phyloP scores from a whole-genome alignment of 177 flowering plant species.

The Vitis hybrid region DNA sequence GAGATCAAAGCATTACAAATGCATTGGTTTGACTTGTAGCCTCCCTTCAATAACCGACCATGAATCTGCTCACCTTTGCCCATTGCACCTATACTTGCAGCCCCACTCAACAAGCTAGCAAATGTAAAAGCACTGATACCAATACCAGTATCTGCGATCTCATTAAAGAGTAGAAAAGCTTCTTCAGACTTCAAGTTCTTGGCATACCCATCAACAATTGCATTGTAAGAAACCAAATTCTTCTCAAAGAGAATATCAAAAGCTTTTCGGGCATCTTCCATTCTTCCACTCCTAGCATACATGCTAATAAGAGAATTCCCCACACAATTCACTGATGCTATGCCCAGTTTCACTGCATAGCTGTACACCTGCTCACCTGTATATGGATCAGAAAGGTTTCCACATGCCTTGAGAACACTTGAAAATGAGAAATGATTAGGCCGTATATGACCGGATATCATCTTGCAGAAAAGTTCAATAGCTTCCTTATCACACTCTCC shows the following conservation, averaged over 20 bases:
- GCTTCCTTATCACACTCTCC: constrained; percentile 63
- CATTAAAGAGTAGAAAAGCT: no score
- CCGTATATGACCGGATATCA: constrained; percentile 45
- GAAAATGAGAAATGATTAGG: constrained; percentile 87
- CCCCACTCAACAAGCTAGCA: no score
- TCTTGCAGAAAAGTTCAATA: constrained; percentile 51
- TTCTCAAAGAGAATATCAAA: constrained; percentile 74
- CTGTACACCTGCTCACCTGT: constrained; percentile 62
- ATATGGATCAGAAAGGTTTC: constrained; percentile 47
- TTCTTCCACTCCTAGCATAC: constrained; percentile 57
- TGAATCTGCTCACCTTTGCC: no score
- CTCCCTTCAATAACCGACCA: no score
- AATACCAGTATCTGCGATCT: no score
- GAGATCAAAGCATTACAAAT: no score
- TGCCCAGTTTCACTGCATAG: constrained; percentile 58
- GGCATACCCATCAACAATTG: no score
- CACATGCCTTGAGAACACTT: constrained; percentile 78
- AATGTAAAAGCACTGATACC: no score
- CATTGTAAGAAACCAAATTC: constrained; percentile 31
- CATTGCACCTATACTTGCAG: no score
- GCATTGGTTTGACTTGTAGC: no score
- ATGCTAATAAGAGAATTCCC: constrained; percentile 84
- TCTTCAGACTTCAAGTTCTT: no score
- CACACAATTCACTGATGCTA: constrained; percentile 52
- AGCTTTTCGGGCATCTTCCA: constrained; percentile 75